These are phyloP conservation scores for Neostapfia colusana DNA, from an alignment of 176 grass and related monocot genomes.

Conservation along the genomic window DNA sequence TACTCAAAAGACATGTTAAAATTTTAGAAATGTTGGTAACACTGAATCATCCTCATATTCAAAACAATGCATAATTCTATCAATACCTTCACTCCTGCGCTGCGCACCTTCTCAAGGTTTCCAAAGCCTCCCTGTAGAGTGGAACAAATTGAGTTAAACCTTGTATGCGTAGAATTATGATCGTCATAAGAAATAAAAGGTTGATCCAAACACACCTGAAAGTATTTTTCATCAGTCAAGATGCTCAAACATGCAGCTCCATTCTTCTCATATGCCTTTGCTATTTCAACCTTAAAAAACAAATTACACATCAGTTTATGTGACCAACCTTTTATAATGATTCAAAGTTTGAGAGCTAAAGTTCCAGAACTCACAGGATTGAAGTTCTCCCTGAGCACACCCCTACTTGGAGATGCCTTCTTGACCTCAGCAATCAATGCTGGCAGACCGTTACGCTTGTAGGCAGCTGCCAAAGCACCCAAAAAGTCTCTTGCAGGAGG, in stretches of 20 bases:
- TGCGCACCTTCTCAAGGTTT: constrained; percentile 82
- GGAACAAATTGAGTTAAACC: constrained; percentile 10
- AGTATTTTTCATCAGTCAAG: constrained; percentile 72
- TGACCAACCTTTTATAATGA: constrained; percentile 14
- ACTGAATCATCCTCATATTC: constrained; percentile 9
- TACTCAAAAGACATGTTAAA: constrained; percentile 35
- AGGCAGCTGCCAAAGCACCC: constrained; percentile 57
- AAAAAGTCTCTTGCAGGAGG: constrained; percentile 74
- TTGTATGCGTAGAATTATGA: not conserved
- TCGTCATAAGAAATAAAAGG: not conserved
- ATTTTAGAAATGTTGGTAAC: constrained; percentile 23
- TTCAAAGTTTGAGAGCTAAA: not conserved
- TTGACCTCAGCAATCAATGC: constrained; percentile 90
- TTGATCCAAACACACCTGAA: constrained; percentile 53
- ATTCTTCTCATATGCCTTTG: constrained; percentile 63
- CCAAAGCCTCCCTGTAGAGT: constrained; percentile 74
- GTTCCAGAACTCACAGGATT: constrained; percentile 67
- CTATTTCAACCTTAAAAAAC: constrained; percentile 61
- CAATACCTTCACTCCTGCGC: constrained; percentile 78
- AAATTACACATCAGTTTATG: constrained; percentile 10
- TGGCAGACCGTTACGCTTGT: constrained; percentile 59
- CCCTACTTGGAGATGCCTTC: constrained; percentile 89
- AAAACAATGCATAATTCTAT: constrained; percentile 5
- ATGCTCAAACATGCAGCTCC: constrained; percentile 80
- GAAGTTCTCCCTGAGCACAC: constrained; percentile 79